Percentiles rank a stretch among this genome's conserved stretches.
Evolutionary conservation across 768 basidiomycete species (phyloP).

Genomic region (Xerocomellus chrysenteron): DNA sequence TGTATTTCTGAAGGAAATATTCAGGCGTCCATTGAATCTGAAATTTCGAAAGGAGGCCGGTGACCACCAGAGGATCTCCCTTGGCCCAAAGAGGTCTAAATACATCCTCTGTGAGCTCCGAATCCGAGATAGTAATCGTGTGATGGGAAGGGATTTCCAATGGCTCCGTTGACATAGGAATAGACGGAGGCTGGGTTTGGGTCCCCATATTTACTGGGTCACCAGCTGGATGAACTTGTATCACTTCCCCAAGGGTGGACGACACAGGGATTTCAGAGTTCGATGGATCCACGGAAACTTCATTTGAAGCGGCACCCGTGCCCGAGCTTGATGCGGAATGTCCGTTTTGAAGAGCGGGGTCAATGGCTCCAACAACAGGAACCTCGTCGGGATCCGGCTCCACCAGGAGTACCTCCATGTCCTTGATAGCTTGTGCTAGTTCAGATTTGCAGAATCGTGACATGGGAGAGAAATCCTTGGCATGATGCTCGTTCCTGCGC

Average conservation of each 20-base stretch:
- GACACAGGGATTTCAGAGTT: background rate
- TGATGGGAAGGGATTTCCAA: slow-evolving; percentile 45
- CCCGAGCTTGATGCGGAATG: slow-evolving; percentile 2
- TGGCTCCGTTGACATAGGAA: slow-evolving; percentile 9
- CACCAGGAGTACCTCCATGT: slow-evolving; percentile 61
- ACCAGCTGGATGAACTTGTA: background rate
- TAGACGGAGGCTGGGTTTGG: slow-evolving; percentile 6
- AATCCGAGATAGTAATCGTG: slow-evolving; percentile 46
- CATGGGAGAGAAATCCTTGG: slow-evolving; percentile 73
- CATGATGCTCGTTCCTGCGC: slow-evolving; percentile 66
- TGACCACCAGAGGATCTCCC: slow-evolving; percentile 80
- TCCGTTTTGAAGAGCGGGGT: slow-evolving; percentile 27
- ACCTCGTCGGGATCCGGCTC: slow-evolving; percentile 31
- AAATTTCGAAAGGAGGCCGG: slow-evolving; percentile 60
- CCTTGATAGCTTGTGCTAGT: slow-evolving; percentile 59
- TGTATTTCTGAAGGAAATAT: slow-evolving; percentile 72
- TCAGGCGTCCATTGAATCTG: slow-evolving; percentile 77
- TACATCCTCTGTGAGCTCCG: slow-evolving; percentile 52
- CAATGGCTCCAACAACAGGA: slow-evolving; percentile 26
- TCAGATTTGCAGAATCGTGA: slow-evolving; percentile 70
- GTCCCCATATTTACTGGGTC: background rate
- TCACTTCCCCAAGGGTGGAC: slow-evolving; percentile 11
- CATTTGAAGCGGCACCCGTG: slow-evolving; percentile 5
- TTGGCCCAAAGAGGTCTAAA: slow-evolving; percentile 71
- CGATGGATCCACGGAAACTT: slow-evolving; percentile 8